These are phyloP conservation scores for Kwoniella sp. DNA, from an alignment of 768 basidiomycete genomes.

Conservation along the genomic window DNA sequence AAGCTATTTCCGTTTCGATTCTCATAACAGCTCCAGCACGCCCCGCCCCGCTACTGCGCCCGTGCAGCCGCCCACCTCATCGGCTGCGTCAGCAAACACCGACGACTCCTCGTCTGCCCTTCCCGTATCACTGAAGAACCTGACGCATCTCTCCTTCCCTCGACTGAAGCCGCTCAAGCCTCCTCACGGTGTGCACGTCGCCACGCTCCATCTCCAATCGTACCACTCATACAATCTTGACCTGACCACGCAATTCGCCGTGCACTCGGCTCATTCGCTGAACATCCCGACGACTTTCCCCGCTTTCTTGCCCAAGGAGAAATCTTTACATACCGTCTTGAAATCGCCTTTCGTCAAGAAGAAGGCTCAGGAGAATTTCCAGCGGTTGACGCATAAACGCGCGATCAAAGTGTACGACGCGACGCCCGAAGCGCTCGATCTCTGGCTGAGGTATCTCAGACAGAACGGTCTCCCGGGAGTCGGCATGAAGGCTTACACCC, in stretches of 20 bases:
- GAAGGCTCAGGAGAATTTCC: constrained; percentile 94
- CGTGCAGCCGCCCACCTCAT: background rate
- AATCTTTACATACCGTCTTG: constrained; percentile 80
- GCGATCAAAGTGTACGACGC: constrained; percentile 90
- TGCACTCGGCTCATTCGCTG: constrained; percentile 83
- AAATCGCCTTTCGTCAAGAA: constrained; percentile 88
- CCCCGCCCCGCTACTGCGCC: constrained; percentile 7
- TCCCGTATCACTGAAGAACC: constrained; percentile 14
- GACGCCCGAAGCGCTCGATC: constrained; percentile 71
- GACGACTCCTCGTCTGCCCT: constrained; percentile 9
- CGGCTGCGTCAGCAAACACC: background rate
- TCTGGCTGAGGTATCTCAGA: constrained; percentile 78
- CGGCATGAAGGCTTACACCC: constrained; percentile 77
- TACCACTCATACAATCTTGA: constrained; percentile 68
- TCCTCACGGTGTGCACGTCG: constrained; percentile 63
- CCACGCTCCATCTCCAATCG: constrained; percentile 78
- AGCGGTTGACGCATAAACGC: constrained; percentile 77
- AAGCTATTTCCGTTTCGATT: background rate
- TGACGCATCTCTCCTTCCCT: constrained; percentile 23
- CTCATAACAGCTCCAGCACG: background rate
- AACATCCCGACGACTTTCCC: constrained; percentile 62
- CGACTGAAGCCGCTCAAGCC: constrained; percentile 3
- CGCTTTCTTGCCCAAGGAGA: constrained; percentile 57
- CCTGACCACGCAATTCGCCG: constrained; percentile 79
- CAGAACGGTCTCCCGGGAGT: constrained; percentile 80